Percentiles rank a stretch among this genome's conserved stretches.
These are phyloP conservation scores for Wallacemonas sp. DNA, from an alignment of 208 protist species.

Conservation along the genomic window DNA sequence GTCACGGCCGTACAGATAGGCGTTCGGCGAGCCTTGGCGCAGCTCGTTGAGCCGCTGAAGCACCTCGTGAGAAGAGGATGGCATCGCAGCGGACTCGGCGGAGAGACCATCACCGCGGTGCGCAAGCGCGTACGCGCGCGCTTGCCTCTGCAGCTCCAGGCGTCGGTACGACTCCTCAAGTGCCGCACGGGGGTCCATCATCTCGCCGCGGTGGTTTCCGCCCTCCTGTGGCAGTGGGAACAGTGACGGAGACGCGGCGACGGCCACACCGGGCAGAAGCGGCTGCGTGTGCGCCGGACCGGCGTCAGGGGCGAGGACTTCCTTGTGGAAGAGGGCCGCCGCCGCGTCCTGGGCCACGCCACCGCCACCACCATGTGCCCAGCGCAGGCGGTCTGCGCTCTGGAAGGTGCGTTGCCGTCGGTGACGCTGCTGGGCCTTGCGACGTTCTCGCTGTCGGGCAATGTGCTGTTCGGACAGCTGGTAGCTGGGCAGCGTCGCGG, in stretches of 20 bases:
- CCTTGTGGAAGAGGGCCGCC: slow-evolving; percentile 1
- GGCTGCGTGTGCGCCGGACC: slow-evolving; percentile 7
- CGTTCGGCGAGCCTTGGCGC: neutral
- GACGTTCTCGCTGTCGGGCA: slow-evolving; percentile 40
- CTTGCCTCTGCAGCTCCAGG: slow-evolving; percentile 64
- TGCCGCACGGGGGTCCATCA: slow-evolving; percentile 50
- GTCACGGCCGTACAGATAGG: neutral
- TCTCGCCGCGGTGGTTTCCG: neutral
- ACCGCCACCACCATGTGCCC: neutral
- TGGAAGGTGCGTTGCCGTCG: slow-evolving; percentile 35
- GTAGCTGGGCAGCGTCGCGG: slow-evolving; percentile 55
- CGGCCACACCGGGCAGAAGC: slow-evolving; percentile 33
- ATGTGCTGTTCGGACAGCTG: slow-evolving; percentile 69
- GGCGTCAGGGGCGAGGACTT: neutral
- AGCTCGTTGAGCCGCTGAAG: neutral
- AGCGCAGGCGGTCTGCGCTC: slow-evolving; percentile 30
- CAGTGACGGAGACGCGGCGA: slow-evolving; percentile 10
- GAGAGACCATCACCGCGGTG: slow-evolving; percentile 57
- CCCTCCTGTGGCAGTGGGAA: slow-evolving; percentile 16
- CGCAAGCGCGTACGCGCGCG: slow-evolving; percentile 48
- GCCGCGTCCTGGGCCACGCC: neutral
- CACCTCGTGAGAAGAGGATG: neutral
- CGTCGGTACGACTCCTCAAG: slow-evolving; percentile 71
- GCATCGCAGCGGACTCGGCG: neutral
- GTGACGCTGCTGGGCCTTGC: slow-evolving; percentile 30